Evolutionary conservation across 1,284 basidiomycete genomes (phyloP), one percentile per base, ranked within the genome.

Genomic region (Puccinia coronata): DNA sequence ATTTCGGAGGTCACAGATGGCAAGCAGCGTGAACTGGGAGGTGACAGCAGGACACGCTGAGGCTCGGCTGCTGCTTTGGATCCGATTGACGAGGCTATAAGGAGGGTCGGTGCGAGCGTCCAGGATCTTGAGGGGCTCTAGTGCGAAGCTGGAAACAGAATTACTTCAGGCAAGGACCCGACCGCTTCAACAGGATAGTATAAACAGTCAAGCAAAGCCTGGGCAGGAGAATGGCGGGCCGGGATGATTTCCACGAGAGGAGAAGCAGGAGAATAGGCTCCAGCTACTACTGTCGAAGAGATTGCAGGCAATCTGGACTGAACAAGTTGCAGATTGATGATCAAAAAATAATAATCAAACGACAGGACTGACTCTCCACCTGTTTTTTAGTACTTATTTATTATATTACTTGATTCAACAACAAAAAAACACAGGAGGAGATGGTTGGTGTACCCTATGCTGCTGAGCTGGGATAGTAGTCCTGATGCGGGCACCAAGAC

Each of bases 31-130:
- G 51, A 53, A 53, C 51, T 23, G 5, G 20, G 20, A 36, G 59
- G 59, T 36, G 34, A 25, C 5, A 12, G 5, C 31, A 61, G 31
- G 59, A 36, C 36, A 9, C n/a, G 9, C 20, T 25, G 59, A 61
- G 18, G 25, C 14, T 53, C 23, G n/a, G 51, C 18, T 53, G 59
- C 6, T 18, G 59, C 8, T 61, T 65, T 8, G 36, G 23, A 65
- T 65, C 61, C 31, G 23, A 41, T n/a, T 41, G 18, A 3, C 23
- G 23, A 25, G 36, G 20, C 34, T 39, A 39, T 1, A 9, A n/a
- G 51, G 51, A 65, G 23, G 61, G 61, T 65, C 61, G 61, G 61
- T 65, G 61, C 61, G 61, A 23, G 34, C 34, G 36, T 3, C 9
- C 36, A 9, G 61, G 39, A 65, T 39, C 61, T 18, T 65, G 31